Evolutionary conservation across 805 yeast genomes (phyloP).

Genomic region (Pichia nanzhaoensis): DNA sequence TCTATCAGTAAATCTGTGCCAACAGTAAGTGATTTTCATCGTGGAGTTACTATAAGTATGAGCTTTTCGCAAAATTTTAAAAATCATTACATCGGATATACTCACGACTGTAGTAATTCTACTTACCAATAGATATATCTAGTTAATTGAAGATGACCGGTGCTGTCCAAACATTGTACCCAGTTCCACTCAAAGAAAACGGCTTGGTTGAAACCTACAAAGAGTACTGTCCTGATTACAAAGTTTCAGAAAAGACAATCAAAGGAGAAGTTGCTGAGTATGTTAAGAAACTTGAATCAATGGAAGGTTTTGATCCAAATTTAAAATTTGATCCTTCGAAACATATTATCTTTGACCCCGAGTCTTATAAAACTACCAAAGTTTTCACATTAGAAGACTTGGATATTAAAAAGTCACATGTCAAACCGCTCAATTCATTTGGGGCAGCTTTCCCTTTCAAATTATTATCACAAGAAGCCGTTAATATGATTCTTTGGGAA

Average conservation of each 20-base stretch:
- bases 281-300: conserved; percentile 17
- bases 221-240: conserved; percentile 17
- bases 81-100: too few species aligned
- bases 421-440: conserved; percentile 27
- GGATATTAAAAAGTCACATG: conserved; percentile 29
- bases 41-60: too few species aligned
- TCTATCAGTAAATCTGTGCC: too few species aligned
- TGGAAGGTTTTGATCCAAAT: conserved; percentile 25
- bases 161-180: conserved; percentile 15
- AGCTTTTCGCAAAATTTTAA: too few species aligned
- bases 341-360: conserved; percentile 33
- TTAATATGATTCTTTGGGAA: conserved; percentile 48
- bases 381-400: conserved; percentile 32
- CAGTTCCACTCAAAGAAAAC: conserved; percentile 16
- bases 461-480: conserved; percentile 50
- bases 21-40: too few species aligned
- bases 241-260: conserved; percentile 21
- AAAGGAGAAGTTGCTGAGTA: conserved; percentile 20
- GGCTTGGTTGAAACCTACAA: conserved; percentile 18
- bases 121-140: too few species aligned
- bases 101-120: too few species aligned
- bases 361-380: conserved; percentile 31
- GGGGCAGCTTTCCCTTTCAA: conserved; percentile 53
- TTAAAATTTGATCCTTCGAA: conserved; percentile 32
- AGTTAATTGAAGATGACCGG: conserved; percentile 19